A percentile compares a stretch with the other conserved stretches of the same genome.
Evolutionary conservation across 2,329 filamentous ascomycete genomes (phyloP).

Genomic region (Sphaerulina musiva): DNA sequence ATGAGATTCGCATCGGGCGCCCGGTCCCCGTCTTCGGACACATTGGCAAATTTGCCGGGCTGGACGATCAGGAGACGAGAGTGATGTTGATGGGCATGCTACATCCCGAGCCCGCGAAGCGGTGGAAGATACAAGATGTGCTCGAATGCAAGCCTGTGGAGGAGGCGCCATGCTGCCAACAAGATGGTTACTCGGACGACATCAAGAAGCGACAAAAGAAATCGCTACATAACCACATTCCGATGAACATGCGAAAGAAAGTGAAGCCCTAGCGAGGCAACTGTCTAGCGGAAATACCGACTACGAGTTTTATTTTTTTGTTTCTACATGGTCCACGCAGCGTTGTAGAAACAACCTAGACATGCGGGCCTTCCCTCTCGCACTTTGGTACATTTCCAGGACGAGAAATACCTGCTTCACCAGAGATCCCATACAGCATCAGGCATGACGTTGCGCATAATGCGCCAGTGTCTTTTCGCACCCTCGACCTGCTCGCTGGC

Average conservation of each 20-base stretch:
- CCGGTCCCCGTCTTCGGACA: conserved; percentile 52
- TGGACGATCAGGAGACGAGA: conserved; percentile 63
- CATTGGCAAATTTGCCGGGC: conserved; percentile 55
- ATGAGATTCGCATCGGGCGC: conserved; percentile 43
- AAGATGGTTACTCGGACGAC: conserved; percentile 32
- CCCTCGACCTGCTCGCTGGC: conserved; percentile 66
- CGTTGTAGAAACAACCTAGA: neutral
- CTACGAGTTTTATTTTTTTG: neutral
- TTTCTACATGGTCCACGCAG: neutral
- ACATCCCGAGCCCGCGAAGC: conserved; percentile 65
- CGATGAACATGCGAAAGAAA: conserved; percentile 2
- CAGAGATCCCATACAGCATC: conserved; percentile 77
- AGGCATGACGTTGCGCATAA: conserved; percentile 83
- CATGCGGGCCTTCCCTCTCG: conserved; percentile 1
- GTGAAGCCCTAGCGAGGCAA: conserved; percentile 4
- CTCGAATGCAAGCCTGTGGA: conserved; percentile 49
- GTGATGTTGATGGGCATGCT: conserved; percentile 74
- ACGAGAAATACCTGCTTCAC: conserved; percentile 40
- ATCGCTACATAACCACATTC: conserved; percentile 37
- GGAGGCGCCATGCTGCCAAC: conserved; percentile 30
- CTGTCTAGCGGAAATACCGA: neutral
- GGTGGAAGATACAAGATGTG: conserved; percentile 63
- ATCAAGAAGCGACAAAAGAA: conserved; percentile 37
- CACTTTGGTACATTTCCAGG: conserved; percentile 1
- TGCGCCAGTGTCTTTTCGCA: conserved; percentile 78